A percentile compares a stretch with the other conserved stretches of the same genome.
Evolutionary conservation across 352 stramenopile species (phyloP).

Genomic region (Phytophthora cactorum): DNA sequence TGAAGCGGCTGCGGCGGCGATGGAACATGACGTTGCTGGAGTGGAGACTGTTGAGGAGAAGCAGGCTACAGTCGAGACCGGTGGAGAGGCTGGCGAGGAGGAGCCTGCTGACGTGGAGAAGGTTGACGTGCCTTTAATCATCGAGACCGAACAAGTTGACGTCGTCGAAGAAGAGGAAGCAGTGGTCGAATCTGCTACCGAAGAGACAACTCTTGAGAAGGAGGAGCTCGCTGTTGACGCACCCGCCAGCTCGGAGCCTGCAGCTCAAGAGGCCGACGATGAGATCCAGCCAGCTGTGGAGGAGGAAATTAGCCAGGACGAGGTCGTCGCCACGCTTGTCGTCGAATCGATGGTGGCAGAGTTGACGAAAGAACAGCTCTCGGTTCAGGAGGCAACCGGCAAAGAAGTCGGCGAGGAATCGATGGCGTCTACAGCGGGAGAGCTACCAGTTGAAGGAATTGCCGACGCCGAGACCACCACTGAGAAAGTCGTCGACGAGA

Average conservation of each 20-base stretch:
- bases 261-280: neutral
- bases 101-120: neutral
- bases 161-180: too few relatives aligned
- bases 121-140: neutral
- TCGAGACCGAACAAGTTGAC: too few relatives aligned
- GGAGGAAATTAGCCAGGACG: neutral
- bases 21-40: neutral
- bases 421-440: neutral
- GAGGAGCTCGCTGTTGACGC: too few relatives aligned
- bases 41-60: slow-evolving; percentile 1
- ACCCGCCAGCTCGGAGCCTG: neutral
- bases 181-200: too few relatives aligned
- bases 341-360: neutral
- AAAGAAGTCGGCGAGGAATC: neutral
- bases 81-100: neutral
- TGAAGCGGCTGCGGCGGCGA: neutral
- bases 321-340: neutral
- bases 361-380: neutral
- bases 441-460: neutral
- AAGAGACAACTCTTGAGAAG: too few relatives aligned
- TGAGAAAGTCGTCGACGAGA: neutral
- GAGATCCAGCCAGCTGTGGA: neutral
- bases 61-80: neutral
- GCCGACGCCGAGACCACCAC: neutral
- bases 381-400: neutral